Evolutionary conservation across 331 rosid species (phyloP).

Genomic region (Pyrus hybrid): DNA sequence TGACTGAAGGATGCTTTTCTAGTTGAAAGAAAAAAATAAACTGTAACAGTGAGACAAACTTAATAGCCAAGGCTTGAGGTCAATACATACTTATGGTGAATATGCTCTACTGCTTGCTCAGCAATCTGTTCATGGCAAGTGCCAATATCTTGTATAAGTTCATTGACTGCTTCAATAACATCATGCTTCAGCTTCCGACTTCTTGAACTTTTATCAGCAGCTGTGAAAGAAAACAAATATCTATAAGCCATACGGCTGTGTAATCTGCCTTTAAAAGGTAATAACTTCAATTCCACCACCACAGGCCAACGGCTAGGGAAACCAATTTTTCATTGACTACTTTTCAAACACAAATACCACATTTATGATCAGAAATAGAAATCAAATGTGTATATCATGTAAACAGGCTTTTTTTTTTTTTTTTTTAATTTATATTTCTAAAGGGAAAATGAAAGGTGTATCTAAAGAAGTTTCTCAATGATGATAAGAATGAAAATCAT

Average conservation of each 20-base stretch:
- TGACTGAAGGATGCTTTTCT: background rate
- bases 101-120: slow-evolving; percentile 98
- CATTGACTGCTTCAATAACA: slow-evolving; percentile 95
- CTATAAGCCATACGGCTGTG: background rate
- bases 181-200: slow-evolving; percentile 86
- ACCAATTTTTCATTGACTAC: background rate
- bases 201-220: slow-evolving; percentile 77
- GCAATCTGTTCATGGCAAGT: slow-evolving; percentile 90
- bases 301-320: background rate
- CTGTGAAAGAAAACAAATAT: slow-evolving; percentile 34
- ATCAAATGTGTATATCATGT: background rate
- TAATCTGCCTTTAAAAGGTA: slow-evolving; percentile 10
- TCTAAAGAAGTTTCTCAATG: background rate
- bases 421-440: too few relatives aligned
- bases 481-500: slow-evolving; percentile 15
- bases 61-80: background rate
- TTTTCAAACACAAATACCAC: background rate
- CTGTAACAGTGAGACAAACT: background rate
- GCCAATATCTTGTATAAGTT: slow-evolving; percentile 81
- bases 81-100: slow-evolving; percentile 78
- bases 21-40: background rate
- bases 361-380: background rate
- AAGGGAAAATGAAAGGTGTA: background rate
- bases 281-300: slow-evolving; percentile 1
- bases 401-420: background rate